These are phyloP conservation scores for Zoysia japonica DNA, from an alignment of 176 grass and related monocot genomes.

Conservation along the genomic window DNA sequence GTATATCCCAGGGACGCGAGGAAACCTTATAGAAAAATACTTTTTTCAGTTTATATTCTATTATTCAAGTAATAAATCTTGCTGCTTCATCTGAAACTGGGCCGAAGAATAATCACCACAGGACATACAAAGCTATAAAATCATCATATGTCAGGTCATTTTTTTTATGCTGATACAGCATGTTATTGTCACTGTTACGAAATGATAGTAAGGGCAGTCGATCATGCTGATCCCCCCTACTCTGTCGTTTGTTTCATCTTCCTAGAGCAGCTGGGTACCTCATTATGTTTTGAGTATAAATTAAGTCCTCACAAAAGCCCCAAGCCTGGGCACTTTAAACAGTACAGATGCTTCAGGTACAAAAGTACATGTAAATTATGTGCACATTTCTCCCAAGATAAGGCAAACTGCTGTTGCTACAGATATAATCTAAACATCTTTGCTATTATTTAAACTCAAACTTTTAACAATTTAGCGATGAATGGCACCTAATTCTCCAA, in stretches of 20 bases:
- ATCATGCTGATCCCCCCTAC: neutral
- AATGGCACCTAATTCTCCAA: neutral
- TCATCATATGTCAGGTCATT: neutral
- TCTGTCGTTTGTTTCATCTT: neutral
- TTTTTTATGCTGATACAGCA: too few species aligned
- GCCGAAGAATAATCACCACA: too few species aligned
- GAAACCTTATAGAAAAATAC: slow-evolving; percentile 63
- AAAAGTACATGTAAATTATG: neutral
- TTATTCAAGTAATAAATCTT: neutral
- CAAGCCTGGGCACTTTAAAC: neutral
- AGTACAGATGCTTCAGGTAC: neutral
- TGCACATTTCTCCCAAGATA: neutral
- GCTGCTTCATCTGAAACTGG: neutral
- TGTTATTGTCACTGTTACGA: neutral
- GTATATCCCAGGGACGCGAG: slow-evolving; percentile 89
- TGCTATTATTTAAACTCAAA: neutral
- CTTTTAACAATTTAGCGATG: neutral
- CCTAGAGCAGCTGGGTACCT: neutral
- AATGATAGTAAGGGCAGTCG: neutral
- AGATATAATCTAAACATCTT: neutral
- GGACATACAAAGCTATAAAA: neutral
- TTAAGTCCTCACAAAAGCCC: neutral
- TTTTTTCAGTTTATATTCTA: neutral
- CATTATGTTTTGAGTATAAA: neutral
- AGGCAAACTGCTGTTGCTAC: neutral